Base-by-base conservation (phyloP, 2,329 filamentous ascomycete species). In the Botryotinia calthae region DNA sequence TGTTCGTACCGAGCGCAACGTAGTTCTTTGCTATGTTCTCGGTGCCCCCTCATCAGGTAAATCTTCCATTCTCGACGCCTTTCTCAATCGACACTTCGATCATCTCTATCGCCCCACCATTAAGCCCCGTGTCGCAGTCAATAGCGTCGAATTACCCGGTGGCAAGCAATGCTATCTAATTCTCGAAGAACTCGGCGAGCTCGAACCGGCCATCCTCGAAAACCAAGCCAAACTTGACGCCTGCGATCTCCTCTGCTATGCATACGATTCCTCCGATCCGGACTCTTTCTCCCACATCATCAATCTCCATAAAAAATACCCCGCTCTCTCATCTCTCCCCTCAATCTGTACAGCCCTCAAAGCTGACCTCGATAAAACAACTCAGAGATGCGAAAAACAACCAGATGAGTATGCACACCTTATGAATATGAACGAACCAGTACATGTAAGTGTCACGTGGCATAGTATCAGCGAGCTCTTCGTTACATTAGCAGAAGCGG, bases 141-240 rank as follows among this genome's bases (percentile, higher is more conserved):
- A 99, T 81, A 97, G 93, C 73, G 96, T 99, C 28, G 96, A 99
- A 81, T 88, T 99, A 1, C 94, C 94, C 63, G 96, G 96, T 16
- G 96, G 96, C 69, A 97, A 97, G 81, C 96, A 99, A 83, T 97
- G 95, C 82, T 98, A 99, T 80, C 87, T 99, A 48, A 98, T 99
- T 73, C 86, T 98, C 37, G 93, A 97, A 79, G 96, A 99, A 82
- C 90, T 98, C 0, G 96, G 96, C 48, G 94, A 98, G 82, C 86
- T 97, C n/a, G 96, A 98, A 82, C 92, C 94, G 0, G 96, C 96
- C 20, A 94, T 98, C 71, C 85, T 99, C 4, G 96, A 98, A 72
- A 99, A 99, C 80, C 90, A 91, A 79, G 88, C 90, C 62, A 97
- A 97, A 82, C 86, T 99, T 22, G 94, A 97, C 79, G 91, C 94